These are phyloP conservation scores for Zygosaccharomyces kombuchaensis DNA, from an alignment of 805 yeast species.

Conservation along the genomic window DNA sequence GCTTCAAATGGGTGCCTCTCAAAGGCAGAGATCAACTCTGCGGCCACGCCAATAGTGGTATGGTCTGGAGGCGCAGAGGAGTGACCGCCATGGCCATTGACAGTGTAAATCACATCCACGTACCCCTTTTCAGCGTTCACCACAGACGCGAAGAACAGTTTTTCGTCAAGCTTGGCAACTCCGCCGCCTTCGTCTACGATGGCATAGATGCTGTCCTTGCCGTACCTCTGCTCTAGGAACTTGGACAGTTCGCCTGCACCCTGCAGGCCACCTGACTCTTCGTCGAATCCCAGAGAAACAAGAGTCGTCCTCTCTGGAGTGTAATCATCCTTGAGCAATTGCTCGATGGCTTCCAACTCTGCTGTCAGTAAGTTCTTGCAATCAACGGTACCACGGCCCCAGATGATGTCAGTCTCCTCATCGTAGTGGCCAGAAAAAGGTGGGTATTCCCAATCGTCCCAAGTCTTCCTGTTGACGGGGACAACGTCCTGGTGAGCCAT, in stretches of 20 bases:
- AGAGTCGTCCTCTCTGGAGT: constrained; percentile 59
- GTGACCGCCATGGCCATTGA: constrained; percentile 72
- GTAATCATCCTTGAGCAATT: constrained; percentile 46
- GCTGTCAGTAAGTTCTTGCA: constrained; percentile 67
- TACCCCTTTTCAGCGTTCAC: constrained; percentile 62
- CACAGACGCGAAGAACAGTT: constrained; percentile 47
- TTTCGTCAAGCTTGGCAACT: constrained; percentile 37
- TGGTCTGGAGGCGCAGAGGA: constrained; percentile 79
- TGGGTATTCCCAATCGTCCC: constrained; percentile 57
- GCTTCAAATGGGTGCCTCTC: constrained; percentile 47
- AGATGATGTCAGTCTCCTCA: constrained; percentile 47
- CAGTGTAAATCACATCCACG: constrained; percentile 46
- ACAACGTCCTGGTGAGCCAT: constrained; percentile 86
- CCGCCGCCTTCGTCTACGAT: constrained; percentile 68
- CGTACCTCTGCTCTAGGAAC: constrained; percentile 50
- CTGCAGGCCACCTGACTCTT: constrained; percentile 60
- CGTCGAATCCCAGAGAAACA: constrained; percentile 73
- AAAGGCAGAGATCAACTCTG: constrained; percentile 51
- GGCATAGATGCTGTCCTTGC: constrained; percentile 54
- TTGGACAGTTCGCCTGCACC: constrained; percentile 54
- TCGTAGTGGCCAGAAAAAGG: constrained; percentile 69
- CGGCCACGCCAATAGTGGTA: constrained; percentile 70
- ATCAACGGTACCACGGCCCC: constrained; percentile 78
- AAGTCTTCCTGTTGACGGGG: constrained; percentile 62
- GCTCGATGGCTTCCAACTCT: constrained; percentile 62